Percentiles rank a stretch among this genome's conserved stretches.
These are phyloP conservation scores for Pythium sp. DNA, from an alignment of 352 stramenopile species.

Conservation along the genomic window DNA sequence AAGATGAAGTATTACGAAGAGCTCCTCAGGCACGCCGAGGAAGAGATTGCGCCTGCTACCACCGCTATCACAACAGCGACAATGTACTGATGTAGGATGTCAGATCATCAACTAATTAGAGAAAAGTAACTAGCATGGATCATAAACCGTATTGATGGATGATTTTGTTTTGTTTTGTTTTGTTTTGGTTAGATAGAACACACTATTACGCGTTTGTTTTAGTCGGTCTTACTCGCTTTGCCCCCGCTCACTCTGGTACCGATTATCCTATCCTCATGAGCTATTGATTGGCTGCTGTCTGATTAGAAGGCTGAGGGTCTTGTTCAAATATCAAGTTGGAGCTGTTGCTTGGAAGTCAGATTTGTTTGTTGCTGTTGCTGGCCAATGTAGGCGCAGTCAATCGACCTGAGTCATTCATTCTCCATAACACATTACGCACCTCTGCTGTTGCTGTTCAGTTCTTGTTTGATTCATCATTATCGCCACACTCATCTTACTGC, in stretches of 20 bases:
- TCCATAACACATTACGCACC: not conserved
- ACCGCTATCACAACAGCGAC: not conserved
- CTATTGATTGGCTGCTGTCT: no score
- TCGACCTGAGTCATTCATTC: not conserved
- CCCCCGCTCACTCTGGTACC: no score
- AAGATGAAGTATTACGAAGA: conserved; percentile 50
- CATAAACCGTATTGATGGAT: not conserved
- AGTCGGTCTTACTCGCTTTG: not conserved
- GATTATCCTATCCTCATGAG: no score
- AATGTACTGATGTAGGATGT: not conserved
- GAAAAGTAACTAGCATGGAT: no score
- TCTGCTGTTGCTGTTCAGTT: not conserved
- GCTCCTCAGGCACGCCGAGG: not conserved
- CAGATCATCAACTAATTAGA: no score
- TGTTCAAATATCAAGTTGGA: not conserved
- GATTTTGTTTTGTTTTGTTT: not conserved
- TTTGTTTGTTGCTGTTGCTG: not conserved
- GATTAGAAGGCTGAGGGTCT: no score
- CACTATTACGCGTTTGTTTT: not conserved
- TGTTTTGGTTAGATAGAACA: not conserved
- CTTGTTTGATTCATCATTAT: not conserved
- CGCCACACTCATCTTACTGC: not conserved
- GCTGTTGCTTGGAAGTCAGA: not conserved
- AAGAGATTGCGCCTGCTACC: not conserved
- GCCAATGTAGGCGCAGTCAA: not conserved